Base-by-base conservation (phyloP, 305 asterid species). In the Nicotiana rustica region DNA sequence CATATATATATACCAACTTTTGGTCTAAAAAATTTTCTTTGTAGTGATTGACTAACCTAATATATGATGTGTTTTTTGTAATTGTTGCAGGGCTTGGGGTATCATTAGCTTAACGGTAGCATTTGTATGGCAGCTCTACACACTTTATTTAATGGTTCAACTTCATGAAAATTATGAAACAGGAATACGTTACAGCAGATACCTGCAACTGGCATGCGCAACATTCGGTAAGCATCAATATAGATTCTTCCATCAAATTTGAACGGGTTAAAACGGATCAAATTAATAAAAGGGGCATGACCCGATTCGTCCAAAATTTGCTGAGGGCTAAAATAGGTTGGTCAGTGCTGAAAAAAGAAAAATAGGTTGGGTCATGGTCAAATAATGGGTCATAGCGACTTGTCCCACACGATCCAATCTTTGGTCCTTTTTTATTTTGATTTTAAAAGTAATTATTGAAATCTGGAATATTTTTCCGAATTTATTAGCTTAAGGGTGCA, bases 111-210 rank as follows among this genome's bases (percentile, higher is more conserved):
- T 89, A 61, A 83, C 91, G 8, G 2, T 87, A 1, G 97, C 93
- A 35, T 95, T 95, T 71, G 86, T 95, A 77, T 95, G 98, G 99
- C 99, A 95, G 84, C 85, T 94, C 2, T 95, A 93, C 88, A 95
- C 99, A 1, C 86, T 95, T 1, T 91, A 90, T 83, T 64, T 94
- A 57, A 89, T 93, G 77, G 97, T 94, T 18, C 93, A 94, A 12
- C 97, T 95, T 86, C 99, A 94, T 60, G 99, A 95, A 82, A 90
- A 92, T 18, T 78, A 86, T 3, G 94, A 94, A 85, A 79, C 90
- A 10, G 97, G 98, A 15, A 87, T 94, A 6, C 93, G 98, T n/a
- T 95, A 94, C 88, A 94, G 98, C 85, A 83, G 99, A 90, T 95
- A 92, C 91, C 87, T 95, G 91, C 98, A 94, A 73, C 84, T 95